Conservation (phyloP, 768 basidiomycete species). For the Lanmaoa rubissima region DNA sequence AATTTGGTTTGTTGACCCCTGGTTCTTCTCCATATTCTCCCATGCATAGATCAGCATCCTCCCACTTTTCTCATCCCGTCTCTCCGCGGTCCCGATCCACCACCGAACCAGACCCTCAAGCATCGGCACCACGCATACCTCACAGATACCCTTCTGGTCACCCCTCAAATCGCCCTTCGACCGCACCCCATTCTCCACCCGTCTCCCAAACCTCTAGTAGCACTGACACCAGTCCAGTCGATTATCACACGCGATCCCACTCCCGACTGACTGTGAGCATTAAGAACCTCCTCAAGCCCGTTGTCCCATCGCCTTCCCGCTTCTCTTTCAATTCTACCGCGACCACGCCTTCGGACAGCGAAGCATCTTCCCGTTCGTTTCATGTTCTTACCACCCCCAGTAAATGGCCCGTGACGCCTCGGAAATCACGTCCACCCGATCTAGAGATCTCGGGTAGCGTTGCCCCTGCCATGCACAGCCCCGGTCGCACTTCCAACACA, state of each 20-base stretch:
- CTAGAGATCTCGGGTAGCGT: slow-evolving; percentile 17
- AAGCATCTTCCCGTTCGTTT: slow-evolving; percentile 11
- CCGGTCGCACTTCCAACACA: neutral
- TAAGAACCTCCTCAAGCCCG: slow-evolving; percentile 38
- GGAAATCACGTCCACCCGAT: slow-evolving; percentile 25
- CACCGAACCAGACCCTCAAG: slow-evolving; percentile 19
- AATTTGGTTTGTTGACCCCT: slow-evolving; percentile 13
- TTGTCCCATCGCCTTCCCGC: slow-evolving; percentile 21
- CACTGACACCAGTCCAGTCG: neutral
- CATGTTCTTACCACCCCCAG: neutral
- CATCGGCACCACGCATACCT: neutral
- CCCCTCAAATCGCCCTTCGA: slow-evolving; percentile 18
- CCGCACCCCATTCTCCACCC: slow-evolving; percentile 11
- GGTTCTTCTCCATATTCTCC: slow-evolving; percentile 11
- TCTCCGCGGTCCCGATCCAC: slow-evolving; percentile 17
- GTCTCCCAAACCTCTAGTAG: neutral
- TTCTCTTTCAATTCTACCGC: slow-evolving; percentile 19
- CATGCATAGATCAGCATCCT: slow-evolving; percentile 10
- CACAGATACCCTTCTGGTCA: neutral
- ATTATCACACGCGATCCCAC: slow-evolving; percentile 11
- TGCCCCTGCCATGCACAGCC: slow-evolving; percentile 1
- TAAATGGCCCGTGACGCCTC: slow-evolving; percentile 18
- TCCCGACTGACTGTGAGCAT: slow-evolving; percentile 29
- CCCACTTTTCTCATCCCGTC: slow-evolving; percentile 15
- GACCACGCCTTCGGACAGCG: slow-evolving; percentile 8